Evolutionary conservation across 78 protist species (phyloP).

Genomic region (Dictyostelium intermedium): DNA sequence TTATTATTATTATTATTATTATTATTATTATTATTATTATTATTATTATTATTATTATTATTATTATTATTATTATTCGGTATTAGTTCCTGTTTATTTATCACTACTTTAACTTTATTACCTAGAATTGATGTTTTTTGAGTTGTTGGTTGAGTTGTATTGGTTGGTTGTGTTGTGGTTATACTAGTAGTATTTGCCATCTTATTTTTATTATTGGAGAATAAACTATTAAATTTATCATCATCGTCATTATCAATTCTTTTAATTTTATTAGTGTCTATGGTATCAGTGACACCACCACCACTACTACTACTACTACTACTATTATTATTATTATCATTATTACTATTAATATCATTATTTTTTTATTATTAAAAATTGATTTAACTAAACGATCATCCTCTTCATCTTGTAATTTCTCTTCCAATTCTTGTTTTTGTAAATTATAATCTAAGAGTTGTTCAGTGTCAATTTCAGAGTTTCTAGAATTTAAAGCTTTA

Average conservation of each 20-base stretch:
- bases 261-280: neutral
- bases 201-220: neutral
- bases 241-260: neutral
- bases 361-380: neutral
- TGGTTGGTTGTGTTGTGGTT: neutral
- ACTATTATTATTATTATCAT: neutral
- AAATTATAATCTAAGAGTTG: conserved; percentile 31
- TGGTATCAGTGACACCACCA: neutral
- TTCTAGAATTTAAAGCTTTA: conserved; percentile 73
- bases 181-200: neutral
- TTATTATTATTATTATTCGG: neutral
- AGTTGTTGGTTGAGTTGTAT: neutral
- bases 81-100: neutral
- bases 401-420: neutral
- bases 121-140: neutral
- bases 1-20: no score
- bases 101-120: neutral
- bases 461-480: conserved; percentile 5
- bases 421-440: conserved; percentile 31
- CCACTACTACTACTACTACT: no score
- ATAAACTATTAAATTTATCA: conserved; percentile 37
- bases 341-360: neutral
- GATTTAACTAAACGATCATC: neutral
- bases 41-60: no score
- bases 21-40: no score